Percentiles rank a stretch among this genome's conserved stretches.
These are phyloP conservation scores for Camptophora hylomeconis DNA, from an alignment of 2,329 filamentous ascomycete genomes.

Conservation along the genomic window DNA sequence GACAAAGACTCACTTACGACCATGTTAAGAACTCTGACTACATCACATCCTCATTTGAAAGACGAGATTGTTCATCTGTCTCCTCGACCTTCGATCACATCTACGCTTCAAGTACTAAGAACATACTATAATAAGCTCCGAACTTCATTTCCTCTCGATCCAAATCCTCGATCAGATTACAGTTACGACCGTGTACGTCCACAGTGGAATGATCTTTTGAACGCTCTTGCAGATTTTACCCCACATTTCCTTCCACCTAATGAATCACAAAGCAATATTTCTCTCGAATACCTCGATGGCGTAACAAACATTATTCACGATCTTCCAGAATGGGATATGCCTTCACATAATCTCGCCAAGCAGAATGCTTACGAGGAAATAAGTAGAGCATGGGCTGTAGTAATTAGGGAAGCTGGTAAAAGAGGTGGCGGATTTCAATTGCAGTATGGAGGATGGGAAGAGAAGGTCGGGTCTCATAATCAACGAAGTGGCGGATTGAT, in stretches of 20 bases:
- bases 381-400: constrained; percentile 79
- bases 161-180: constrained; percentile 77
- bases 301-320: constrained; percentile 83
- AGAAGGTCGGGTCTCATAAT: constrained; percentile 76
- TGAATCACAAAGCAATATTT: constrained; percentile 70
- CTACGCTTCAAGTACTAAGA: constrained; percentile 65
- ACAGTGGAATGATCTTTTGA: constrained; percentile 64
- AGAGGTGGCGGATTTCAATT: constrained; percentile 79
- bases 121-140: constrained; percentile 71
- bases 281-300: constrained; percentile 75
- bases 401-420: constrained; percentile 83
- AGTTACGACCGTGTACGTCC: constrained; percentile 87
- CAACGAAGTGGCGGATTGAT: constrained; percentile 73
- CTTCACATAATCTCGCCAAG: constrained; percentile 81
- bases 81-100: constrained; percentile 72
- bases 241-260: constrained; percentile 89
- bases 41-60: constrained; percentile 73
- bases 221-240: constrained; percentile 86
- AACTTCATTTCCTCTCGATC: constrained; percentile 71
- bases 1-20: constrained; percentile 71
- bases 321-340: constrained; percentile 81
- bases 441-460: constrained; percentile 85
- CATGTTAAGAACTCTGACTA: constrained; percentile 82
- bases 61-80: constrained; percentile 73
- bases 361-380: constrained; percentile 95